These are phyloP conservation scores for Auricularia sp. DNA, from an alignment of 768 basidiomycete species.

Conservation along the genomic window DNA sequence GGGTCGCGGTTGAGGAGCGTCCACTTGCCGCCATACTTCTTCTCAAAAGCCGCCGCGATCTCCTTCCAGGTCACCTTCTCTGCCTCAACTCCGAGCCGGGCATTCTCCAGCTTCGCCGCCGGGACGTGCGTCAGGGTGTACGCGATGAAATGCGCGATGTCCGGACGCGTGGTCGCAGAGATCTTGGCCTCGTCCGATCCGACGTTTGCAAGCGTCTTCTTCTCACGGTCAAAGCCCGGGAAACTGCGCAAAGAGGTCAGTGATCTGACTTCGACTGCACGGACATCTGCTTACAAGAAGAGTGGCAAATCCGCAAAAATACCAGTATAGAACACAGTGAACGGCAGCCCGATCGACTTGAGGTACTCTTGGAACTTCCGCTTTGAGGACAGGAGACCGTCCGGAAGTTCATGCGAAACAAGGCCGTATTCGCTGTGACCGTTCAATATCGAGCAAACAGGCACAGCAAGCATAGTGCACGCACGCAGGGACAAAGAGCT, in stretches of 20 bases:
- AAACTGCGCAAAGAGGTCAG: neutral
- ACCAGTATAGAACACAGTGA: neutral
- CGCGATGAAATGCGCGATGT: neutral
- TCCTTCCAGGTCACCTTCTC: neutral
- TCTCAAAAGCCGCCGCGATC: neutral
- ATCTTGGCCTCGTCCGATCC: neutral
- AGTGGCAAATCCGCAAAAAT: neutral
- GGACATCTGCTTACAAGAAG: neutral
- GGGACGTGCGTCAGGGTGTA: neutral
- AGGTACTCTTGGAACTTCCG: neutral
- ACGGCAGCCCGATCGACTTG: neutral
- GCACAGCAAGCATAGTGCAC: neutral
- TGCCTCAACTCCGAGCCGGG: neutral
- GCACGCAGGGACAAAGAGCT: slow-evolving; percentile 20
- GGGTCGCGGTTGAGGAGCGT: neutral
- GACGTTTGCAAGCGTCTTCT: neutral
- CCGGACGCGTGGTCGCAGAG: neutral
- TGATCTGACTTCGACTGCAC: neutral
- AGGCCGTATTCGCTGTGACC: neutral
- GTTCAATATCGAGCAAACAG: neutral
- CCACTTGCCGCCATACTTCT: neutral
- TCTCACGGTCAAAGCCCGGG: neutral
- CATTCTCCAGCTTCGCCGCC: neutral
- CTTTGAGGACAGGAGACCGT: neutral
- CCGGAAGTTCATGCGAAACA: neutral